Percentiles rank a stretch among this genome's conserved stretches.
Evolutionary conservation across 768 basidiomycete species (phyloP).

Genomic region (Boletellus sp.): DNA sequence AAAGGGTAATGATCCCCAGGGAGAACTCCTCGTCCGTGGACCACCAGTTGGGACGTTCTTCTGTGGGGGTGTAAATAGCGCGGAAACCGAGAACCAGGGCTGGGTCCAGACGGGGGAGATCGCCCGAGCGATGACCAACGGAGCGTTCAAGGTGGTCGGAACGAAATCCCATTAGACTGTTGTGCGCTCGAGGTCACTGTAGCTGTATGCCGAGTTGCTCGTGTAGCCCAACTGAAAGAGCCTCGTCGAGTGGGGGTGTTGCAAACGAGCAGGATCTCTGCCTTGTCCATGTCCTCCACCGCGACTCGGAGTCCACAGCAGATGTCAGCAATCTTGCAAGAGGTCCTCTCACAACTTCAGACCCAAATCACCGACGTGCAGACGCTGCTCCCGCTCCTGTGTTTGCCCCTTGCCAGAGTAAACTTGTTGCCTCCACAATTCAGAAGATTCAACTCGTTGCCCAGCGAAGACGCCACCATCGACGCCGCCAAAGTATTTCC

Average conservation of each 20-base stretch:
- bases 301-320: background rate
- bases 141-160: constrained; percentile 48
- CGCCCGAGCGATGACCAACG: constrained; percentile 59
- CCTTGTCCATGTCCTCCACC: constrained; percentile 6
- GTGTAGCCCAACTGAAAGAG: too few relatives aligned
- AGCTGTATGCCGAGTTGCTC: too few relatives aligned
- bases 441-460: constrained; percentile 39
- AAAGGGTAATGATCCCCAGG: constrained; percentile 61
- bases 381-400: constrained; percentile 53
- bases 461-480: constrained; percentile 20
- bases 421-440: constrained; percentile 60
- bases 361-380: constrained; percentile 45
- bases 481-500: constrained; percentile 38
- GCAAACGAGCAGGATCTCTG: too few relatives aligned
- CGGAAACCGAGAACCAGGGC: constrained; percentile 37
- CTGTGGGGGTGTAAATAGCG: constrained; percentile 19
- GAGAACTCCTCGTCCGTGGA: constrained; percentile 61
- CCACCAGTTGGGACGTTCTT: constrained; percentile 64
- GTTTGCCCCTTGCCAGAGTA: constrained; percentile 53
- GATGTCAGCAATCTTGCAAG: constrained; percentile 18
- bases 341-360: constrained; percentile 44
- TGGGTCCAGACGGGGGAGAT: constrained; percentile 46
- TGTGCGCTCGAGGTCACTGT: background rate
- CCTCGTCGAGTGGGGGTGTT: too few relatives aligned
- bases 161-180: constrained; percentile 4